phyloP scores from a whole-genome alignment of 2,329 filamentous ascomycete species.

The Penicillium sp. region DNA sequence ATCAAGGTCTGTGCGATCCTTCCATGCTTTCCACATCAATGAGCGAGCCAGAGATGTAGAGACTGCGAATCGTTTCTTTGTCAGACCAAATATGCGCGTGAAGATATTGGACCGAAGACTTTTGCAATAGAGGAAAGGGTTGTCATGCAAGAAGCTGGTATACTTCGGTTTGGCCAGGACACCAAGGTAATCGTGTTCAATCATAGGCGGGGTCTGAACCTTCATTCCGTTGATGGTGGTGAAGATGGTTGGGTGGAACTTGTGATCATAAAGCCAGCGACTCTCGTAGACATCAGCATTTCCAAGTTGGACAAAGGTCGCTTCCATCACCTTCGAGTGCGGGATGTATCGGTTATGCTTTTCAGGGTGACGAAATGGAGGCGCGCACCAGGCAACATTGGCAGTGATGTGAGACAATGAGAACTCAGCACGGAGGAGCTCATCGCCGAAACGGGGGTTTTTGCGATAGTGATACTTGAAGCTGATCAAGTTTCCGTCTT shows the following conservation, averaged over 20 bases:
- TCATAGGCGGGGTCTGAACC: slow-evolving; percentile 60
- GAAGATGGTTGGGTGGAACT: slow-evolving; percentile 53
- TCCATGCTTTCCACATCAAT: slow-evolving; percentile 57
- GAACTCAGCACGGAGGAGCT: slow-evolving; percentile 61
- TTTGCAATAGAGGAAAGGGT: slow-evolving; percentile 56
- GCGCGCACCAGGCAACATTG: slow-evolving; percentile 60
- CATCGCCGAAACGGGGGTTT: slow-evolving; percentile 58
- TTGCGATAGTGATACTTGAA: slow-evolving; percentile 62
- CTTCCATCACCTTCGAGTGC: slow-evolving; percentile 58
- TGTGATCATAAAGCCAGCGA: slow-evolving; percentile 55
- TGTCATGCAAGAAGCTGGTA: slow-evolving; percentile 54
- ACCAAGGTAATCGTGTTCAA: slow-evolving; percentile 51
- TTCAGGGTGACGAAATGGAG: slow-evolving; percentile 54
- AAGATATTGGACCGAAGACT: slow-evolving; percentile 39
- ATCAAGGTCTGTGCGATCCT: slow-evolving; percentile 51
- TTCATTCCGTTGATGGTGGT: slow-evolving; percentile 56
- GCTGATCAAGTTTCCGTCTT: slow-evolving; percentile 55
- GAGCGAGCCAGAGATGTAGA: slow-evolving; percentile 56
- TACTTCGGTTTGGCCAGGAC: slow-evolving; percentile 50
- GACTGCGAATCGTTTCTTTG: slow-evolving; percentile 43
- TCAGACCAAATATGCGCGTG: slow-evolving; percentile 37
- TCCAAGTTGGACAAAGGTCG: slow-evolving; percentile 55
- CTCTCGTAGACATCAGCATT: slow-evolving; percentile 57
- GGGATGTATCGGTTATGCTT: slow-evolving; percentile 61
- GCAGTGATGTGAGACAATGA: slow-evolving; percentile 58